phyloP scores from a whole-genome alignment of 192 early-diverging fungal genomes.

The Coemansia sp. region DNA sequence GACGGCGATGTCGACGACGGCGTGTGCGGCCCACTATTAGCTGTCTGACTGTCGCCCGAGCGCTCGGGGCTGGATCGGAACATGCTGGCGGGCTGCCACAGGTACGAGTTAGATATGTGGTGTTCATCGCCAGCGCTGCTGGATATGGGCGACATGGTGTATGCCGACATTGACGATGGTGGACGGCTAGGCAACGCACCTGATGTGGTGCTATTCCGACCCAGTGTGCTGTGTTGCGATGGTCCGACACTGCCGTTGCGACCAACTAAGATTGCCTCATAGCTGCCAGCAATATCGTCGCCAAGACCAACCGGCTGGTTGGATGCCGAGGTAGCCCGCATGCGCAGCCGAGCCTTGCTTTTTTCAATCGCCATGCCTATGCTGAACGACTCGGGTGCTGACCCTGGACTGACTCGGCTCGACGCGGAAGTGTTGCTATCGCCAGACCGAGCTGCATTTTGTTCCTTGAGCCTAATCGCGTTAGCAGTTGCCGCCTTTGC shows the following conservation, averaged over 20 bases:
- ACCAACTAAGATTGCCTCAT: neutral
- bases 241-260: constrained; percentile 7
- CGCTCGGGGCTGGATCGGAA: constrained; percentile 43
- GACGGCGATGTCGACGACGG: constrained; percentile 49
- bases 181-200: constrained; percentile 27
- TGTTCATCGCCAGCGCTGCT: constrained; percentile 42
- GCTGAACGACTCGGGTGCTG: constrained; percentile 38
- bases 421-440: neutral
- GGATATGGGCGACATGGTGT: constrained; percentile 49
- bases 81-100: constrained; percentile 30
- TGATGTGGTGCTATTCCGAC: constrained; percentile 11
- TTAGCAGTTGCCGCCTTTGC: constrained; percentile 50
- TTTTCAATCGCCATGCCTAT: constrained; percentile 31
- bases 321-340: constrained; percentile 40
- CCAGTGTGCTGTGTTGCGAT: constrained; percentile 10
- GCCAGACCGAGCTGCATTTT: constrained; percentile 6
- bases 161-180: constrained; percentile 44
- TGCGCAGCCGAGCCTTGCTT: constrained; percentile 18
- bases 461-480: constrained; percentile 49
- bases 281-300: constrained; percentile 9
- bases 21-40: constrained; percentile 19
- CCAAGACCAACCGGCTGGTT: constrained; percentile 20
- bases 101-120: constrained; percentile 9
- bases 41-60: constrained; percentile 9
- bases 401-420: constrained; percentile 20